phyloP scores from a whole-genome alignment of 352 stramenopile species.

The Phytophthora colocasiae region DNA sequence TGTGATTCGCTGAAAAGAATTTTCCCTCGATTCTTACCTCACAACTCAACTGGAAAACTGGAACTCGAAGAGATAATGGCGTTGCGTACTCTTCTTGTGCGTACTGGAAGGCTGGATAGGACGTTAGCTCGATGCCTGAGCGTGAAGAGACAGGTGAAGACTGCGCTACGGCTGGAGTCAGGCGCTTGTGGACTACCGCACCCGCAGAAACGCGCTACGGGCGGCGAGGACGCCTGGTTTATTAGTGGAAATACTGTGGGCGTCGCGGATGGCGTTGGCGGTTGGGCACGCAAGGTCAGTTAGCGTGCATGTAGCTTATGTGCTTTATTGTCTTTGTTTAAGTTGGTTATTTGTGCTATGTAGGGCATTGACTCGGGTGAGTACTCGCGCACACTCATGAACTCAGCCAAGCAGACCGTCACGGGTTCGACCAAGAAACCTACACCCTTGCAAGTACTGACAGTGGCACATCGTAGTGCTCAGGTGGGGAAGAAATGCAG shows the following conservation, averaged over 20 bases:
- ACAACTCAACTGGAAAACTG: constrained; percentile 7
- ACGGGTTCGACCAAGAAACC: constrained; percentile 32
- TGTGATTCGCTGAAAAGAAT: not conserved
- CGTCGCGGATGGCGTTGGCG: constrained; percentile 88
- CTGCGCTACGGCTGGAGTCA: constrained; percentile 58
- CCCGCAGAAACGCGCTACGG: constrained; percentile 82
- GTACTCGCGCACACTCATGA: constrained; percentile 88
- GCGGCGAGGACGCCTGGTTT: constrained; percentile 89
- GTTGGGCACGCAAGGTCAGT: constrained; percentile 83
- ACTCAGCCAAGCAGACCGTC: constrained; percentile 42
- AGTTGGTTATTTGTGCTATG: not conserved
- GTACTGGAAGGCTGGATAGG: not conserved
- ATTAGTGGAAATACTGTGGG: constrained; percentile 77
- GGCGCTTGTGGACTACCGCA: constrained; percentile 82
- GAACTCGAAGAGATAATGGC: constrained; percentile 5
- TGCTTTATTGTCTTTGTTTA: not conserved
- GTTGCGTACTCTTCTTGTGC: constrained; percentile 3
- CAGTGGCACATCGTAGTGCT: constrained; percentile 67
- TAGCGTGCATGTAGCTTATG: not conserved
- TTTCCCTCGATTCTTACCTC: constrained; percentile 1
- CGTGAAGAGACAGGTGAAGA: constrained; percentile 29
- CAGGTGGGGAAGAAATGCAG: constrained; percentile 41
- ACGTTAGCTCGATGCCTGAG: constrained; percentile 10
- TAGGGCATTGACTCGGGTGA: constrained; percentile 88
- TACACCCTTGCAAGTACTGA: constrained; percentile 75